Base-by-base conservation (phyloP, 306 rosid species). In the Glycine tomentella region DNA sequence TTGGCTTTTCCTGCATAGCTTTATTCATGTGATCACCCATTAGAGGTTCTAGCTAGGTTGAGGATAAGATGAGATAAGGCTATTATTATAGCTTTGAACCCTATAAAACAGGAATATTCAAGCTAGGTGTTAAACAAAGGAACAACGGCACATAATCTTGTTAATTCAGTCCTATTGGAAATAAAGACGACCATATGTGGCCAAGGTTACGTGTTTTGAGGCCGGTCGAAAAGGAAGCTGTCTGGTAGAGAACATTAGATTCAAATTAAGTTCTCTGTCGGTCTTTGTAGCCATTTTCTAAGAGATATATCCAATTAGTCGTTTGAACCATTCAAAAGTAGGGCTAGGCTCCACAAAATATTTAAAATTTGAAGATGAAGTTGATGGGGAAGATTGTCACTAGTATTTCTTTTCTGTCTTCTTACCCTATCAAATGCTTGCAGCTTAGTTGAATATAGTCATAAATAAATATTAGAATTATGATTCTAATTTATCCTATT, bases 21-120 rank as follows among this genome's bases (percentile, higher is more conserved):
- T 46, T 46, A 33, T 48, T 63, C 6, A 6, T 64, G 62, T 13
- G 70, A 53, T 90, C 92, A 53, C 84, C 92, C 97, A 87, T 90
- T 25, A 25, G 25, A 63, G 40, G 2, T 49, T 49, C 6, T 58
- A 36, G 14, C 44, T n/a, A 31, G 31, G 31, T 2, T 25, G 20
- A 25, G 52, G 25, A 25, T 57, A 55, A 82, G 51, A 58, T 25
- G 34, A 55, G 56, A 17, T 46, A 25, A 25, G 69, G 77, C 46
- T 63, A 2, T 11, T n/a, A 31, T 56, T 25, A 2, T 25, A 13
- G 45, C 34, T 66, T 25, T 67, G 53, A 77, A 34, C 10, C 6
- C 63, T 12, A 20, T 7, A 17, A 42, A 34, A n/a, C 10, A 6
- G 78, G 61, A 62, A 64, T 65, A 67, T 75, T 68, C 75, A 82